Evolutionary conservation across 306 rosid genomes (phyloP).

Genomic region (Medicago ruthenica): DNA sequence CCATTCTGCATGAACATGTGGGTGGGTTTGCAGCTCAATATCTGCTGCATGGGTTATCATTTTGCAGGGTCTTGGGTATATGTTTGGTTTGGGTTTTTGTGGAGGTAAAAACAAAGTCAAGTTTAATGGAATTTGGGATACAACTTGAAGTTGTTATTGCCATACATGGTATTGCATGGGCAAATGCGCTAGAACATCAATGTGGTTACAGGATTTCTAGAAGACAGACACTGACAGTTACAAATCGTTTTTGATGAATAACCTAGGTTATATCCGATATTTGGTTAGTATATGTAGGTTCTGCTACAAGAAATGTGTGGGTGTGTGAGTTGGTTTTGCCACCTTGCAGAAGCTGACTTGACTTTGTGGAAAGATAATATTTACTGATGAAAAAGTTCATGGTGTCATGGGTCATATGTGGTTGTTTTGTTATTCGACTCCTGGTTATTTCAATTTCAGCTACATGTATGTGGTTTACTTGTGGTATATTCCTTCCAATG

Average conservation of each 20-base stretch:
- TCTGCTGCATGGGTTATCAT: constrained; percentile 52
- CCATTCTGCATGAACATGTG: constrained; percentile 52
- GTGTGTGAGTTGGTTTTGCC: constrained; percentile 38
- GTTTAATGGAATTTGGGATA: constrained; percentile 43
- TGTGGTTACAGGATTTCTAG: constrained; percentile 37
- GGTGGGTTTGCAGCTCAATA: constrained; percentile 51
- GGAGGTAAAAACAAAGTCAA: constrained; percentile 46
- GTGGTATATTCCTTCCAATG: constrained; percentile 37
- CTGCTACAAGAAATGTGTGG: constrained; percentile 43
- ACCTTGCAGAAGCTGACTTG: constrained; percentile 39
- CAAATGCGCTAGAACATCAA: constrained; percentile 28
- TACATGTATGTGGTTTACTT: constrained; percentile 39
- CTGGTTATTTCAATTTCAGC: constrained; percentile 40
- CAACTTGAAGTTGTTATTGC: constrained; percentile 31
- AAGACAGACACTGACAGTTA: constrained; percentile 38
- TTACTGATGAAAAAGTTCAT: constrained; percentile 41
- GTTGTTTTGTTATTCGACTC: constrained; percentile 40
- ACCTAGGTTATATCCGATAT: constrained; percentile 37
- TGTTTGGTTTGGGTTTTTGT: constrained; percentile 52
- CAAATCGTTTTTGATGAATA: constrained; percentile 36
- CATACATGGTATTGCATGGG: constrained; percentile 20
- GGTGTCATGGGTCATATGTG: constrained; percentile 40
- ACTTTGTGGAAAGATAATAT: constrained; percentile 42
- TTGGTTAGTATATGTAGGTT: constrained; percentile 32
- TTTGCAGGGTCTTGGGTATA: constrained; percentile 47